A percentile compares a stretch with the other conserved stretches of the same genome.
Conservation (phyloP, 192 early-diverging fungal species). For the Funneliformis mosseae region DNA sequence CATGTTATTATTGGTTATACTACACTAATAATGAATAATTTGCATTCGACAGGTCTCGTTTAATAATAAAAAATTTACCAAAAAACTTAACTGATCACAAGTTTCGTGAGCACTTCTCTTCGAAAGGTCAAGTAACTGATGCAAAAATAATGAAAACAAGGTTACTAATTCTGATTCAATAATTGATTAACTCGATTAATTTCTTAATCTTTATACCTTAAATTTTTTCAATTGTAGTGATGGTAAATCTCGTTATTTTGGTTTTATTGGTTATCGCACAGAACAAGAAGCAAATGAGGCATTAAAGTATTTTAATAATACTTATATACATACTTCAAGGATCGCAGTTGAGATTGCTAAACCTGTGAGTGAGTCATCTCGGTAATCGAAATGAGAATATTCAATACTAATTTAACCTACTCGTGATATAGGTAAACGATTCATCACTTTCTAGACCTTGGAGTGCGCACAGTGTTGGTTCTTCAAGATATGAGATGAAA, state of each 20-base stretch:
- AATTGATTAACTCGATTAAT: not conserved
- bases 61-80: conserved; percentile 98
- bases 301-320: conserved; percentile 83
- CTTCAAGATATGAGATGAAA: conserved; percentile 69
- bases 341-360: conserved; percentile 88
- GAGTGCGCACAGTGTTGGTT: conserved; percentile 86
- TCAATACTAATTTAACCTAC: not conserved
- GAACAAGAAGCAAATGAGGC: conserved; percentile 86
- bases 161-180: conserved; percentile 43
- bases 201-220: not conserved
- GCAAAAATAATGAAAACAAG: conserved; percentile 82
- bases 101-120: conserved; percentile 84
- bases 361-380: conserved; percentile 52
- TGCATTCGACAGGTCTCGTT: conserved; percentile 51
- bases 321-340: conserved; percentile 90
- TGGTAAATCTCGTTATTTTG: conserved; percentile 83
- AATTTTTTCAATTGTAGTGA: conserved; percentile 49
- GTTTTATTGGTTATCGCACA: conserved; percentile 89
- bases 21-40: not conserved
- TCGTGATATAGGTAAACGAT: conserved; percentile 70
- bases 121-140: conserved; percentile 89
- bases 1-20: not conserved
- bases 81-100: conserved; percentile 83
- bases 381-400: not conserved
- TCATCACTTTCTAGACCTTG: conserved; percentile 82